phyloP scores from a whole-genome alignment of 306 rosid genomes.

The Malus sieversii region DNA sequence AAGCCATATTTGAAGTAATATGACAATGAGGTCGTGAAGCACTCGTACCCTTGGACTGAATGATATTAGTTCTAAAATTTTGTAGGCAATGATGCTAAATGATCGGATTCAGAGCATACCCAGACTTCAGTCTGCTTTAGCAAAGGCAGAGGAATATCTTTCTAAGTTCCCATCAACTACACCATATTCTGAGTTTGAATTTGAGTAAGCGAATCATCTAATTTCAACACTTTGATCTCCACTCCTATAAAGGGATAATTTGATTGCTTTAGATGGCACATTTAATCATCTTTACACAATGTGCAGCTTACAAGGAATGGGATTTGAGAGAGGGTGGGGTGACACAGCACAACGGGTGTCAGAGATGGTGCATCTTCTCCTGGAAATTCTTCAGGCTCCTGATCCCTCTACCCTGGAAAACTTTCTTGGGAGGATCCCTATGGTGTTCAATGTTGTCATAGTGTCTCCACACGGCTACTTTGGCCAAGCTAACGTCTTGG shows the following conservation, averaged over 20 bases:
- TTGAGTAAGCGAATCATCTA: conserved; percentile 33
- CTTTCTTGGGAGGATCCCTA: conserved; percentile 84
- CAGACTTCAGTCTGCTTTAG: conserved; percentile 63
- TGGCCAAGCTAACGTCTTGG: conserved; percentile 93
- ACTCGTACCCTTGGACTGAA: neutral
- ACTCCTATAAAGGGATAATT: neutral
- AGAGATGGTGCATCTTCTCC: conserved; percentile 62
- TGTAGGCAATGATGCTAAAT: conserved; percentile 77
- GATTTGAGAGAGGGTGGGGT: conserved; percentile 85
- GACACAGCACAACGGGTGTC: conserved; percentile 48
- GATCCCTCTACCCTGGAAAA: conserved; percentile 79
- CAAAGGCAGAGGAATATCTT: conserved; percentile 73
- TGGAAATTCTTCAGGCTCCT: conserved; percentile 74
- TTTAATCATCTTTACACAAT: neutral
- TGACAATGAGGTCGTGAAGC: neutral
- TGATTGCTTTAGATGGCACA: neutral
- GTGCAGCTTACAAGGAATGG: conserved; percentile 72
- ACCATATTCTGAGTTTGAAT: conserved; percentile 54
- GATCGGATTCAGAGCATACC: conserved; percentile 55
- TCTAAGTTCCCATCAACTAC: conserved; percentile 36
- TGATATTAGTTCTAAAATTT: neutral
- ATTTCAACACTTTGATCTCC: neutral
- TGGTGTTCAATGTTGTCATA: conserved; percentile 88
- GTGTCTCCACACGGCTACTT: conserved; percentile 91
- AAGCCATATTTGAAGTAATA: neutral